Base-by-base conservation (phyloP, 257 asterid genomes). In the Penstemon davidsonii region DNA sequence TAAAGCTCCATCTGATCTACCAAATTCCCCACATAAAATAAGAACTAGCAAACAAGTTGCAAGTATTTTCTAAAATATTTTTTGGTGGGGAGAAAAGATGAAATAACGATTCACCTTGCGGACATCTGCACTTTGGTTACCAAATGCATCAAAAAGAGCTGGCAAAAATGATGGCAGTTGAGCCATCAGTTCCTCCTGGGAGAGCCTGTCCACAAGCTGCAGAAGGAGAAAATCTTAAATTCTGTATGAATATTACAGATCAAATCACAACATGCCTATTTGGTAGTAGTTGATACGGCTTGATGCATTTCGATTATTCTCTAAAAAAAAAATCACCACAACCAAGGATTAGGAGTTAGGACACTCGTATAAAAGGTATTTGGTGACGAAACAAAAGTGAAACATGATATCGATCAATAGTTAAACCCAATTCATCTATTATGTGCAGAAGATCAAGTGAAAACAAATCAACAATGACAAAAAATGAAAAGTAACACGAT, bases 71-170 rank as follows among this genome's bases (percentile, higher is more conserved):
- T 15, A 15, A 15, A 15, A 2, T 25, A 25, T 25, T 25, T 25
- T 2, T 2, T 36, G 11, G 6, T 58, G 6, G 12, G 63, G 3
- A 39, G 7, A 58, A 33, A 11, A 58, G 18, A 56, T 46, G 51
- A 12, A 13, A 66, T 10, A 51, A 66, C 6, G 18, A 42, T 25
- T 7, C 68, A 92, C 98, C 98, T 92, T 92, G 64, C 96, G 98
- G 70, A 92, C 98, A 80, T 92, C 98, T 33, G 98, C 96, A 75
- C 96, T 92, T 85, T 87, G 96, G 82, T 79, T 92, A 65, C 96
- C 90, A 76, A 92, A 92, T 54, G 98, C 96, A 76, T 92, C 96
- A 80, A 89, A 91, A 56, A 92, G 91, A 39, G 96, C 93, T 62
- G 96, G 98, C 76, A 92, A 83, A 81, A 92, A 92, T 11, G 96